Evolutionary conservation across 371 early-diverging fungal species (phyloP).

Genomic region (Umbelopsis sp.): DNA sequence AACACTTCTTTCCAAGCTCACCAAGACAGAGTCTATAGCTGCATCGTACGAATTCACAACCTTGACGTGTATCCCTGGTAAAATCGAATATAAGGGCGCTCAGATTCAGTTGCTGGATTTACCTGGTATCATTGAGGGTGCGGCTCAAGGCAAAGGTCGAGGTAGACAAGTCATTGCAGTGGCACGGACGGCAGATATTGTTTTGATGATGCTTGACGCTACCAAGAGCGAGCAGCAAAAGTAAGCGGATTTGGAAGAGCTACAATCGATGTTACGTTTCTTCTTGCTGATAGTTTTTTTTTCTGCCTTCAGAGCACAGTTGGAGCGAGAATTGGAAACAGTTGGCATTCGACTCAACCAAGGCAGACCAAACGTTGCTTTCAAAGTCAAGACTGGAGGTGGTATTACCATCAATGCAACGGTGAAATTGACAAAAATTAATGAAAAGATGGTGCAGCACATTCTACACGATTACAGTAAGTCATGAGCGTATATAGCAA

Average conservation of each 20-base stretch:
- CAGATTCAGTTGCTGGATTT: slow-evolving; percentile 94
- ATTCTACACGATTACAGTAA: slow-evolving; percentile 96
- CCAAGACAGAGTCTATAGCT: slow-evolving; percentile 94
- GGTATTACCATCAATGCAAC: slow-evolving; percentile 97
- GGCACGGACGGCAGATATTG: slow-evolving; percentile 96
- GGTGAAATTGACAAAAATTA: slow-evolving; percentile 86
- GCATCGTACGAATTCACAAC: slow-evolving; percentile 99
- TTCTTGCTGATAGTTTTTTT: neutral
- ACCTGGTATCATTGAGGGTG: slow-evolving; percentile 93
- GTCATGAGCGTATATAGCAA: neutral
- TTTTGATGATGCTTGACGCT: slow-evolving; percentile 99
- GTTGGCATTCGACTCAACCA: slow-evolving; percentile 98
- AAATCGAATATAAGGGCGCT: slow-evolving; percentile 98
- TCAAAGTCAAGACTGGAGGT: slow-evolving; percentile 98
- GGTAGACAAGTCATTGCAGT: slow-evolving; percentile 97
- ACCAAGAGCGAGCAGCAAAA: slow-evolving; percentile 88
- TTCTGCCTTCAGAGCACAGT: slow-evolving; percentile 62
- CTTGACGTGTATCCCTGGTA: slow-evolving; percentile 97
- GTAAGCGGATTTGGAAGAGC: slow-evolving; percentile 27
- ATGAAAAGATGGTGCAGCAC: slow-evolving; percentile 89
- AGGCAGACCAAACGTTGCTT: slow-evolving; percentile 90
- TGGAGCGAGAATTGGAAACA: slow-evolving; percentile 98
- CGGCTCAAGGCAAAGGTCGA: slow-evolving; percentile 96
- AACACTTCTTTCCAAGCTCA: slow-evolving; percentile 94
- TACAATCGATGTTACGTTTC: too few relatives aligned